Base-by-base conservation (phyloP, 208 protist genomes). In the Leishmania gerbilli region DNA sequence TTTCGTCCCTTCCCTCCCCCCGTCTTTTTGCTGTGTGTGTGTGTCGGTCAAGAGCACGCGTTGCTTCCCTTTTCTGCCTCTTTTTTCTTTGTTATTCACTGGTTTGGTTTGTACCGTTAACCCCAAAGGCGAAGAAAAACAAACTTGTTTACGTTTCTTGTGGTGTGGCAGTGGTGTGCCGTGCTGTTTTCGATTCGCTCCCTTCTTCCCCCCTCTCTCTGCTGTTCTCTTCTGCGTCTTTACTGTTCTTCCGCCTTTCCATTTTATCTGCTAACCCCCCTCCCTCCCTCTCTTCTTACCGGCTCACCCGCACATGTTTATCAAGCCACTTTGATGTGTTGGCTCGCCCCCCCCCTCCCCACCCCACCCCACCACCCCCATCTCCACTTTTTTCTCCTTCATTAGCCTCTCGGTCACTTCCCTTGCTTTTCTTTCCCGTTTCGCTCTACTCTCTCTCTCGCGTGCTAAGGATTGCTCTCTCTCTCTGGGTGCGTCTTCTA, bases 61-160 rank as follows among this genome's bases (percentile, higher is more conserved):
- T 3, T 31, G 11, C 40, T 62, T 76, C 45, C 0, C 45, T 47
- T 47, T 47, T 81, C 37, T 81, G 5, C 15, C 37, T 75, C 45
- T 71, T 15, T 56, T 77, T 82, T 47, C 55, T 65, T 55, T 71
- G 27, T 67, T 67, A 67, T 67, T 67, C 62, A 40, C 62, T 67
- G 31, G 31, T 67, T 40, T 40, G 62, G 9, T 8, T 15, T 37
- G 31, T 37, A 15, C 31, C 62, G 11, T 21, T 67, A 8, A 67
- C 62, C 5, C 8, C 13, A 37, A 21, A 67, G 31, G 11, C 27
- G 62, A 37, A 67, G 62, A 37, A 37, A 37, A 37, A 67, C 11
- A 37, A 40, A 19, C 9, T 17, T 67, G n/a, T 67, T 67, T 5
- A 13, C 3, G 27, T 40, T 40, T 37, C 40, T 1, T 13, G 58